Evolutionary conservation across 1,139 yeast genomes (phyloP).

Genomic region (Saccharomyces pastorianus): DNA sequence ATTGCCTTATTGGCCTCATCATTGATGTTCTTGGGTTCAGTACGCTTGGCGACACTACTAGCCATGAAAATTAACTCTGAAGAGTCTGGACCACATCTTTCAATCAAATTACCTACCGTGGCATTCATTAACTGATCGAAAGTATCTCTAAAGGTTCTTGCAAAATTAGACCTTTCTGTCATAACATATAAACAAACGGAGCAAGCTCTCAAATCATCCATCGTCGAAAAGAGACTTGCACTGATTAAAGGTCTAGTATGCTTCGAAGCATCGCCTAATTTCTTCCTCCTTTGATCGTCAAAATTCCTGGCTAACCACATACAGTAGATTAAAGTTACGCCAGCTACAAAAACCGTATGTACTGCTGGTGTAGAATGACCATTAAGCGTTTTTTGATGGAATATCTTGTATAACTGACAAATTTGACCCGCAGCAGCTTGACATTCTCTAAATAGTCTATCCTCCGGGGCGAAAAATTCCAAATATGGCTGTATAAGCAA

Average conservation of each 20-base stretch:
- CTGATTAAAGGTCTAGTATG: conserved; percentile 49
- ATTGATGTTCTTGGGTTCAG: not conserved
- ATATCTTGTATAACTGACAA: conserved; percentile 49
- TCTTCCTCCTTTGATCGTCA: conserved; percentile 42
- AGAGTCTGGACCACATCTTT: conserved; percentile 50
- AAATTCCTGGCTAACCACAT: conserved; percentile 52
- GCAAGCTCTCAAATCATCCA: conserved; percentile 53
- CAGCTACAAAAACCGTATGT: conserved; percentile 55
- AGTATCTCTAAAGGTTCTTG: conserved; percentile 49
- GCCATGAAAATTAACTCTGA: conserved; percentile 38
- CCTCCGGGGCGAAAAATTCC: conserved; percentile 49
- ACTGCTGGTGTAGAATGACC: conserved; percentile 57
- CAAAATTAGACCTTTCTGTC: conserved; percentile 55
- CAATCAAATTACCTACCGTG: conserved; percentile 45
- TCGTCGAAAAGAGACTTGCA: conserved; percentile 41
- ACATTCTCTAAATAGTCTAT: conserved; percentile 48
- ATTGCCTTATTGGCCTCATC: not conserved
- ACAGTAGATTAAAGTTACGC: conserved; percentile 52
- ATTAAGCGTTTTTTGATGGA: conserved; percentile 47
- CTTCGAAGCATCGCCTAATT: conserved; percentile 43
- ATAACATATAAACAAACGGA: conserved; percentile 50
- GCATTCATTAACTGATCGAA: conserved; percentile 55
- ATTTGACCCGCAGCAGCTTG: conserved; percentile 60
- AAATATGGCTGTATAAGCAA: conserved; percentile 50
- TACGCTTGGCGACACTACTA: not conserved